Conservation (phyloP, 148 eudicot genomes). For the Nepenthes mirabilis region DNA sequence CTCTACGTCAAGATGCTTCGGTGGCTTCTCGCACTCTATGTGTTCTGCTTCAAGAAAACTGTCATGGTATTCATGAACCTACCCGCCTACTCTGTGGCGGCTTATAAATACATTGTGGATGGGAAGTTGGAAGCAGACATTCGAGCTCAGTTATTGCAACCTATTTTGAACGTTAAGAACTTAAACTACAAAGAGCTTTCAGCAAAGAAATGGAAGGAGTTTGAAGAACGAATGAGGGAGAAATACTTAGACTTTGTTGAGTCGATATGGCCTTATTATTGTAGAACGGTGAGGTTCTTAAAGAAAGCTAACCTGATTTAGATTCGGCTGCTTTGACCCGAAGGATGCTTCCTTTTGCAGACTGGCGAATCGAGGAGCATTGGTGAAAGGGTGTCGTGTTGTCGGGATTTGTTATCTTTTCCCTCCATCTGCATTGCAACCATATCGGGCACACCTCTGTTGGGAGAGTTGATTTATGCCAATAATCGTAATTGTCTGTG, state of each 20-base stretch:
- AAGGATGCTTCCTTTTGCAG: not conserved
- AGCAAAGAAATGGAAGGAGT: not conserved
- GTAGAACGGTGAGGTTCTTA: slow-evolving; percentile 2
- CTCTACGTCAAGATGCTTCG: slow-evolving; percentile 4
- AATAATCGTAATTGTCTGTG: no score
- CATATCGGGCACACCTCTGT: no score
- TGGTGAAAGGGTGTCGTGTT: not conserved
- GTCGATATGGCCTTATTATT: slow-evolving; percentile 3
- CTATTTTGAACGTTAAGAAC: not conserved
- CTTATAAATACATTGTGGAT: not conserved
- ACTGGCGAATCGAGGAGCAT: not conserved
- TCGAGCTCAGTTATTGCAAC: not conserved
- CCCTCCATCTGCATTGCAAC: no score
- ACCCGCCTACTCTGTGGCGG: not conserved
- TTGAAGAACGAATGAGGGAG: slow-evolving; percentile 2
- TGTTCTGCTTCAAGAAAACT: not conserved
- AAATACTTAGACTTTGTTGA: not conserved
- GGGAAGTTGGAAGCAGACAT: not conserved
- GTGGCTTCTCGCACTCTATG: slow-evolving; percentile 3
- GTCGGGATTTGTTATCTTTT: no score
- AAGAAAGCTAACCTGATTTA: slow-evolving; percentile 7
- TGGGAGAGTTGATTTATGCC: no score
- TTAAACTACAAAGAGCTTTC: not conserved
- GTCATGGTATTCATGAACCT: slow-evolving; percentile 1
- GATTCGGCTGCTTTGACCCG: not conserved